Conservation (phyloP, 2,329 filamentous ascomycete species). For the Sodiomyces alkalinus region DNA sequence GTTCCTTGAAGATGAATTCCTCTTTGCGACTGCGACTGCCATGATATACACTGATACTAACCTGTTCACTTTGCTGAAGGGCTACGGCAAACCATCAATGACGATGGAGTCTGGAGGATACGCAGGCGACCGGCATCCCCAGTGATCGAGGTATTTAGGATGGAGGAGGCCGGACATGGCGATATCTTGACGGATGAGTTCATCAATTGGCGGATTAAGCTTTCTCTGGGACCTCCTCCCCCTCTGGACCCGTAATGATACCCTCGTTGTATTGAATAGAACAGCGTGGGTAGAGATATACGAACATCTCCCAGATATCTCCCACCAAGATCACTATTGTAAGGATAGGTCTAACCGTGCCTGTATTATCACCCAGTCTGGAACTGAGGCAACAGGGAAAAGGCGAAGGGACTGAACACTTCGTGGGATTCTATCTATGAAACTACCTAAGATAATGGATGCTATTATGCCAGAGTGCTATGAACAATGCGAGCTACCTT, state of each 20-base stretch:
- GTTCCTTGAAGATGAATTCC: not conserved
- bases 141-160: conserved; percentile 56
- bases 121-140: conserved; percentile 45
- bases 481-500: no score
- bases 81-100: conserved; percentile 45
- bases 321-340: no score
- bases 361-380: no score
- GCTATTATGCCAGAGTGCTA: no score
- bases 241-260: not conserved
- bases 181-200: conserved; percentile 66
- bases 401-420: no score
- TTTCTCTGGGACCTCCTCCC: conserved; percentile 17
- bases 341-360: no score
- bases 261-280: no score
- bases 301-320: no score
- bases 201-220: conserved; percentile 54
- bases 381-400: no score
- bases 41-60: conserved; percentile 10
- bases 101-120: conserved; percentile 72
- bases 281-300: no score
- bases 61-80: conserved; percentile 26
- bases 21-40: not conserved
- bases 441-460: no score
- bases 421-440: no score
- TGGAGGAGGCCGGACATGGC: conserved; percentile 62